Evolutionary conservation across 192 early-diverging fungal species (phyloP), one percentile per base, ranked within the genome.

Genomic region (Spizellomyces punctatus): DNA sequence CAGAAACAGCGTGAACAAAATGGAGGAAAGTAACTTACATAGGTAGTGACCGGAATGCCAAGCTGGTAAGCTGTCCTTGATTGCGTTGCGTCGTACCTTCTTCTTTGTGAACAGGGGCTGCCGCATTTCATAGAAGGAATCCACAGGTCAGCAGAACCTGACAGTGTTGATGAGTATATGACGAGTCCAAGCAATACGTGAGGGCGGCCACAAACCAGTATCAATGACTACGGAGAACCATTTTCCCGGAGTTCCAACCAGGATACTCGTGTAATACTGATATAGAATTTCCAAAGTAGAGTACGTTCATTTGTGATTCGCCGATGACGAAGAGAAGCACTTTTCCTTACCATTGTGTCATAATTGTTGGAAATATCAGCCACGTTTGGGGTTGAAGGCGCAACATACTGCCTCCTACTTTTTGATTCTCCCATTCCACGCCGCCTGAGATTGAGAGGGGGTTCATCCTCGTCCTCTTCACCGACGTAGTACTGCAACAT

Each of bases 121-220:
- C 14, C 46, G 46, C 73, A 75, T 21, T 59, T 46, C 16, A 17
- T 27, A 16, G 58, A 59, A 1, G 73, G 73, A 17, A 75, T 58
- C 73, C 73, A 75, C 7, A 75, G 58, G 44, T 75, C 73, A 12
- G 73, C 17, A 9, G 73, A 75, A 27, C 73, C 72, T 72, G 17
- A 64, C 56, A 45, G 57, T 41, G 19, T 36, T 36, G 27, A 36
- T 36, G 1, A 36, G 27, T 36, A 36, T 3, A 36, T 36, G 27
- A 36, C 27, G 27, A 36, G 27, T 36, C 27, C 27, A 36, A 36
- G 27, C 27, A 36, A 36, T 36, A 36, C 27, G 27, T 36, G 27
- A 36, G 27, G 27, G 27, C 27, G 27, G 27, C 27, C 3, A 36
- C 70, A 8, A 36, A 72, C 70, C 72, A 10, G 73, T 75, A 46